A percentile compares a stretch with the other conserved stretches of the same genome.
Conservation (phyloP, 345 rosid genomes). For the Aurinia saxatilis region DNA sequence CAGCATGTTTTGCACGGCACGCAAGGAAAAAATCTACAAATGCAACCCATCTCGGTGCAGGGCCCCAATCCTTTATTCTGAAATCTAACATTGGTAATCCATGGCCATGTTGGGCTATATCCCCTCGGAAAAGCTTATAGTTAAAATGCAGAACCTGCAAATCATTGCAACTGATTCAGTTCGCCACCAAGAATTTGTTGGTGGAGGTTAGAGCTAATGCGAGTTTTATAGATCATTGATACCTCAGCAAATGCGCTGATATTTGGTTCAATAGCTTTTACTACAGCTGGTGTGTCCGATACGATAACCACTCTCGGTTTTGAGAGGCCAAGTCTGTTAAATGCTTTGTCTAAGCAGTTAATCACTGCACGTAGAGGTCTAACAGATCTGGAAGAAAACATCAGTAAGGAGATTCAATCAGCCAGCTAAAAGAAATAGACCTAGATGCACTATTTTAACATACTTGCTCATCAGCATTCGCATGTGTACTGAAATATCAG, state of each 20-base stretch:
- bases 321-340: slow-evolving; percentile 31
- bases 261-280: slow-evolving; percentile 37
- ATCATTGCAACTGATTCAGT: slow-evolving; percentile 17
- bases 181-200: not conserved
- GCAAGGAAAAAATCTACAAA: slow-evolving; percentile 98
- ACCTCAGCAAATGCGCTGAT: slow-evolving; percentile 83
- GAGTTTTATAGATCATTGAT: slow-evolving; percentile 19
- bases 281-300: slow-evolving; percentile 80
- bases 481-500: slow-evolving; percentile 88
- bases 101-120: slow-evolving; percentile 35
- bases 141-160: slow-evolving; percentile 77
- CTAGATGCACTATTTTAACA: not conserved
- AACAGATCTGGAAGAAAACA: slow-evolving; percentile 51
- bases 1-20: slow-evolving; percentile 66
- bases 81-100: slow-evolving; percentile 44
- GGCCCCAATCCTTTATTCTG: slow-evolving; percentile 94
- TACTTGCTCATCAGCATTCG: slow-evolving; percentile 90
- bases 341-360: slow-evolving; percentile 57
- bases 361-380: slow-evolving; percentile 70
- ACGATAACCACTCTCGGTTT: slow-evolving; percentile 71
- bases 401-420: not conserved
- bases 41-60: slow-evolving; percentile 99
- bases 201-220: not conserved
- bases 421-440: not conserved
- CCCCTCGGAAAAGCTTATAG: slow-evolving; percentile 61